Evolutionary conservation across 352 stramenopile species (phyloP), one percentile per base, ranked within the genome.

Genomic region (Phytophthora foliorum): DNA sequence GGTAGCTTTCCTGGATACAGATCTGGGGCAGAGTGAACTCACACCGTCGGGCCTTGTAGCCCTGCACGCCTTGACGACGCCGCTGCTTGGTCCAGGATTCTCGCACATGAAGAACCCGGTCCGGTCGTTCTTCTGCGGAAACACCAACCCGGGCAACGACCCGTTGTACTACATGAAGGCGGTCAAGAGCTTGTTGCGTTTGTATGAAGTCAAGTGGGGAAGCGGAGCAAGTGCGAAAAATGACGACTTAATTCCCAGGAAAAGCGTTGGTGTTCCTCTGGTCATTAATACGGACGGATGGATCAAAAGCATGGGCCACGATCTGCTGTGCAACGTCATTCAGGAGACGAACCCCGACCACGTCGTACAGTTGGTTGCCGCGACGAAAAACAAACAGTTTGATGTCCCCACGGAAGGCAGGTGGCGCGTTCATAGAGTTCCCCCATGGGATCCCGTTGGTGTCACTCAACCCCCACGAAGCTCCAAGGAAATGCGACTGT

Each of bases 221-320:
- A 51, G 19, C n/a, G 41, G 61, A 39, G 13, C 53, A 54, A 24
- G 10, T 27, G 17, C 29, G n/a, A 34, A n/a, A 24, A 48, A 29
- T 39, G 29, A 2, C 11, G 11, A 58, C 21, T 56, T 42, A 9
- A 57, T 14, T 55, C 17, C 48, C 34, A 29, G 13, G 53, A 71
- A 31, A 52, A 64, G 48, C 14, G 25, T 55, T 27, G 36, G 66
- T 38, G 79, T 97, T 25, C 96, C 97, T 31, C 80, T 99, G 1
- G 75, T 99, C 14, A 88, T 99, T 63, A 99, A 99, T 73, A 98
- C 96, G 16, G 97, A 99, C 75, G 97, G 97, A 41, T 99, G 96
- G 96, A 90, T 99, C 57, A 99, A 99, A 81, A 98, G 96, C 51
- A 97, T 99, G 81, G 97, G 97, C 10, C 91, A 96, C 64, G 91